A percentile compares a stretch with the other conserved stretches of the same genome.
phyloP scores from a whole-genome alignment of 768 basidiomycete species.

The Tricholoma terreum region DNA sequence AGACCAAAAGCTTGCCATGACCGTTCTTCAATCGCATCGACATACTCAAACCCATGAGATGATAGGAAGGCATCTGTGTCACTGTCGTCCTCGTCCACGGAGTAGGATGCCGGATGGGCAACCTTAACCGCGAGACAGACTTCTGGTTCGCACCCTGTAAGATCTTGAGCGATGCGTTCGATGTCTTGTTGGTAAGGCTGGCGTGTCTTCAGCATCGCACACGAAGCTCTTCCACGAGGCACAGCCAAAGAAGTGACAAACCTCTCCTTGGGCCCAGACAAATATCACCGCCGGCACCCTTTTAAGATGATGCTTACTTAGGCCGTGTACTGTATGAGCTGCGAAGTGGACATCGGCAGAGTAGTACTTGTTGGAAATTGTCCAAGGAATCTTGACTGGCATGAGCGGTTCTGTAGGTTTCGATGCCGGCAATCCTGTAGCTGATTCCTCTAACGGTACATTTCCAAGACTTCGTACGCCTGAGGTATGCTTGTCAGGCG shows the following conservation, averaged over 20 bases:
- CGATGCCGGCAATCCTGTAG: not conserved
- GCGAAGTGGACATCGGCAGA: slow-evolving; percentile 72
- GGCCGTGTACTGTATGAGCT: slow-evolving; percentile 42
- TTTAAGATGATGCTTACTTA: slow-evolving; percentile 38
- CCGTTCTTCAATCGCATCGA: slow-evolving; percentile 47
- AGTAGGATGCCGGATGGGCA: slow-evolving; percentile 14
- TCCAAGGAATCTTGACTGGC: slow-evolving; percentile 57
- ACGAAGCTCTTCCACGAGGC: slow-evolving; percentile 7
- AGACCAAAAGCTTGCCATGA: not conserved
- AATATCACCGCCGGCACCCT: slow-evolving; percentile 70
- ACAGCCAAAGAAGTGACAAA: slow-evolving; percentile 29
- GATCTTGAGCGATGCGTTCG: slow-evolving; percentile 42
- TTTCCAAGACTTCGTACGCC: not conserved
- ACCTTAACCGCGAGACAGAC: slow-evolving; percentile 69
- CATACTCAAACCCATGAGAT: slow-evolving; percentile 72
- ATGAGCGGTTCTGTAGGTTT: slow-evolving; percentile 15
- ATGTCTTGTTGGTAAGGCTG: slow-evolving; percentile 62
- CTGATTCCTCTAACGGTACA: not conserved
- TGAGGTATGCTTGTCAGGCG: not conserved
- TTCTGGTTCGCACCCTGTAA: slow-evolving; percentile 59
- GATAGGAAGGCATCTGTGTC: slow-evolving; percentile 67
- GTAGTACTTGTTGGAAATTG: slow-evolving; percentile 79
- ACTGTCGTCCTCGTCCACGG: slow-evolving; percentile 40
- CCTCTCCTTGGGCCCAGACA: slow-evolving; percentile 68
- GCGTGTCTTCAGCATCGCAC: slow-evolving; percentile 14